Evolutionary conservation across 2,329 filamentous ascomycete species (phyloP), one percentile per base, ranked within the genome.

Genomic region (Byssochlamys sp.): DNA sequence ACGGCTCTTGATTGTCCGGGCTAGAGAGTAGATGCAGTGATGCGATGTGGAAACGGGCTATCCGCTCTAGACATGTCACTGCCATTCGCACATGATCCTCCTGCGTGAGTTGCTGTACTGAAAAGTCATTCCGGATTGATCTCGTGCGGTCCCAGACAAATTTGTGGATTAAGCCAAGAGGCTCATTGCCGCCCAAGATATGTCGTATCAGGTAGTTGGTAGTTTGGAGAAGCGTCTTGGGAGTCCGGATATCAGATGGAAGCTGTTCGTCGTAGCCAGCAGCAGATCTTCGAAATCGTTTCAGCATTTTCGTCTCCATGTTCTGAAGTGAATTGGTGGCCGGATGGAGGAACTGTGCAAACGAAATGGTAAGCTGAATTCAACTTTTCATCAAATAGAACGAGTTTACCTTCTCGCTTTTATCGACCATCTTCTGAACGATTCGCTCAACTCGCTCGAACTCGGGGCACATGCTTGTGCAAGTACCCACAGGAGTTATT

Each of bases 131-230:
- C 48, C 84, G 79, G 58, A 87, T 80, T 4, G 82, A 83, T 52
- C 84, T 78, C 33, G 83, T 85, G 19, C 84, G 78, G 66, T 86
- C 84, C 84, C 84, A 87, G 27, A 86, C 78, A 67, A 85, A 87
- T 59, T 80, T 79, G 64, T 86, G 81, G 11, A 84, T 77, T n/a
- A 76, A 67, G 1, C 73, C 77, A 54, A 84, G 72, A 31, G 74
- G 71, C 19, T 80, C 75, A 25, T 73, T 69, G 28, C 81, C 78
- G 48, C 75, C 75, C 57, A 86, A 70, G 7, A 86, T 70, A 62
- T 78, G 67, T 49, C 78, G 73, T n/a, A 79, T 71, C 56, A 72
- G 70, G 62, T 80, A 80, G 56, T 80, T 76, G 59, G 77, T 71
- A 5, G 76, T 76, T 59, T 75, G 73, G 49, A 76, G 69, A 11